phyloP scores from a whole-genome alignment of 2,329 filamentous ascomycete genomes.

The Scolecobasidium constrictum region DNA sequence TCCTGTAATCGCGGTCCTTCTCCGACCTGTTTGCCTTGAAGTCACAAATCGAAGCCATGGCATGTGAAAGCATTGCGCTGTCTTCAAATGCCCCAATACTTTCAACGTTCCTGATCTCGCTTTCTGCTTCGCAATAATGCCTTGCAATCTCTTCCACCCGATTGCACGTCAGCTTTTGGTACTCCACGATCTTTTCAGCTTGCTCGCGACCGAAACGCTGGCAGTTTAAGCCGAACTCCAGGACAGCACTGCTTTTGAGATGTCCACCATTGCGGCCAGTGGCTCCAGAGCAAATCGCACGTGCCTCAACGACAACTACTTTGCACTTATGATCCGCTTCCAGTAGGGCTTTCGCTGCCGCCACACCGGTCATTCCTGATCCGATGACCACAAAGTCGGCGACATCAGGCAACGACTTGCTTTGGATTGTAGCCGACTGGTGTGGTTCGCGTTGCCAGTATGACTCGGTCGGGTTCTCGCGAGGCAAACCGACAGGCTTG shows the following conservation, averaged over 20 bases:
- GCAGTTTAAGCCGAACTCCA: too few relatives aligned
- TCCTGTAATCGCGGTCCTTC: too few relatives aligned
- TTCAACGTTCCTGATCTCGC: neutral
- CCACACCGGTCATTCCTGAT: conserved; percentile 66
- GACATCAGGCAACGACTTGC: conserved; percentile 40
- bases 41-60: too few relatives aligned
- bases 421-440: neutral
- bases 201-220: neutral
- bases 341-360: conserved; percentile 52
- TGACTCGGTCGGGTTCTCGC: neutral
- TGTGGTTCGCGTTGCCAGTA: neutral
- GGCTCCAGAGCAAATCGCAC: conserved; percentile 71
- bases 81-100: too few relatives aligned
- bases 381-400: conserved; percentile 64
- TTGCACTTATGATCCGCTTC: neutral
- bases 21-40: too few relatives aligned
- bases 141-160: neutral
- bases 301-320: conserved; percentile 63
- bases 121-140: neutral
- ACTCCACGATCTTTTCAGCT: neutral
- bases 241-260: conserved; percentile 29
- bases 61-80: too few relatives aligned
- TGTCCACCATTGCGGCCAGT: conserved; percentile 56
- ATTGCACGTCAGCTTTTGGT: neutral
- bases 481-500: too few relatives aligned